Conservation (phyloP, 78 protist species). For the Emiliania huxleyi region DNA sequence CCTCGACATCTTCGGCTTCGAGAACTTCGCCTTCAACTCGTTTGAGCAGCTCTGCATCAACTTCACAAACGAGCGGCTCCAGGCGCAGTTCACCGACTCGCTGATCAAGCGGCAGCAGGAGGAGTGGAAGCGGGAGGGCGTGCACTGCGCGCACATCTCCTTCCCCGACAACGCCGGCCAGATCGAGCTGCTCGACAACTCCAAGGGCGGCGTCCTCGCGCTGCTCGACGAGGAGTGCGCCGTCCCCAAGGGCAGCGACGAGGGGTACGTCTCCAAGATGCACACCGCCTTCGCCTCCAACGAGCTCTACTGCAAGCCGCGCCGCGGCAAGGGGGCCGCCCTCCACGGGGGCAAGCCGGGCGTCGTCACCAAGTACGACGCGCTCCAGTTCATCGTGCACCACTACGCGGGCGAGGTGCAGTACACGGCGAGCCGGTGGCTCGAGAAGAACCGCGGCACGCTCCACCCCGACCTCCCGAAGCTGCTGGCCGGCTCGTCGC, state of each 20-base stretch:
- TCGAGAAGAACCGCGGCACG: conserved; percentile 55
- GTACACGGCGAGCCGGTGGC: conserved; percentile 38
- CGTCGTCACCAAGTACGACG: background rate
- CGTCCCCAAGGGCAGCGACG: conserved; percentile 63
- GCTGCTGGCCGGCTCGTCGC: background rate
- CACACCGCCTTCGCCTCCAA: conserved; percentile 25
- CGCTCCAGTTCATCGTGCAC: background rate
- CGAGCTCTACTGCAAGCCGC: background rate
- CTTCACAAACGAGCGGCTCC: conserved; percentile 89
- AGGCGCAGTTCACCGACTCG: conserved; percentile 74
- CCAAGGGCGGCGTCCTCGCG: conserved; percentile 65
- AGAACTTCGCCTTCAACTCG: conserved; percentile 58
- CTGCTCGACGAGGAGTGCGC: conserved; percentile 78
- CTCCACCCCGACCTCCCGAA: background rate
- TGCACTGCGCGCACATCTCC: conserved; percentile 59
- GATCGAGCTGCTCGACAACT: background rate
- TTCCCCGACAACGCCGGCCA: conserved; percentile 52
- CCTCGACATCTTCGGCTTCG: conserved; percentile 96
- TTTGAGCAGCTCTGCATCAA: conserved; percentile 84
- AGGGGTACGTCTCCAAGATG: conserved; percentile 53
- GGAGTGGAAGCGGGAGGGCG: conserved; percentile 80
- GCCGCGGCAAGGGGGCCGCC: background rate
- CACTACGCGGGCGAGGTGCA: conserved; percentile 58
- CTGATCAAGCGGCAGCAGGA: conserved; percentile 62
- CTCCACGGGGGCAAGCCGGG: background rate